phyloP scores from a whole-genome alignment of 1,284 basidiomycete species.

The Mycena citricolor region DNA sequence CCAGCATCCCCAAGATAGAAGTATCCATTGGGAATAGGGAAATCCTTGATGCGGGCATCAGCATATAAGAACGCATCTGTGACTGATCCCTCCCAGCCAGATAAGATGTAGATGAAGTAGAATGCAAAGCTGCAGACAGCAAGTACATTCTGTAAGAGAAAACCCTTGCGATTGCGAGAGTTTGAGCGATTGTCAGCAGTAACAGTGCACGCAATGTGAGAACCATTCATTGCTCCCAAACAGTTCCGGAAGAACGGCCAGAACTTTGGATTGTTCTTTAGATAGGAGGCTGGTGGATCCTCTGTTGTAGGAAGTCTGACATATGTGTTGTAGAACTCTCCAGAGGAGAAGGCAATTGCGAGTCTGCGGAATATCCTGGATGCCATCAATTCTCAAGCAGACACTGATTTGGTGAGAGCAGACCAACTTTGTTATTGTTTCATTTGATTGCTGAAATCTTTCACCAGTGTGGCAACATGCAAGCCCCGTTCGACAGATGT shows the following conservation, averaged over 20 bases:
- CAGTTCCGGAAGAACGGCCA: conserved; percentile 20
- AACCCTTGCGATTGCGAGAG: conserved; percentile 13
- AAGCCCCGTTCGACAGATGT: conserved; percentile 14
- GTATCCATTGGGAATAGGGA: conserved; percentile 31
- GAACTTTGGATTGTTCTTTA: conserved; percentile 9
- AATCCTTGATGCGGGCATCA: conserved; percentile 29
- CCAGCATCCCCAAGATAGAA: conserved; percentile 43
- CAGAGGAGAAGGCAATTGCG: no score
- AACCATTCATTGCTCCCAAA: conserved; percentile 17
- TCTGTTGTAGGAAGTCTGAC: conserved; percentile 2
- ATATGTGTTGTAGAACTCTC: conserved; percentile 11
- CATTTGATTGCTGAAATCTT: conserved; percentile 23
- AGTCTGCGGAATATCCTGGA: no score
- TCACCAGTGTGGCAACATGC: conserved; percentile 20
- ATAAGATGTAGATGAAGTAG: conserved; percentile 3
- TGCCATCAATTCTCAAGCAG: no score
- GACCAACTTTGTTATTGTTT: conserved; percentile 26
- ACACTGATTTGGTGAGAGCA: no score
- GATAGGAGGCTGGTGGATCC: conserved; percentile 1
- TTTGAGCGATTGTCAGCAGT: conserved; percentile 7
- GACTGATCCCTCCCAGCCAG: conserved; percentile 9
- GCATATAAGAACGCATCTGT: conserved; percentile 33
- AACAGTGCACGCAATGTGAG: conserved; percentile 17
- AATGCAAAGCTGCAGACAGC: conserved; percentile 8
- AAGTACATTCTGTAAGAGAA: conserved; percentile 8